Conservation (phyloP, 306 rosid genomes). For the Cicer judaicum region DNA sequence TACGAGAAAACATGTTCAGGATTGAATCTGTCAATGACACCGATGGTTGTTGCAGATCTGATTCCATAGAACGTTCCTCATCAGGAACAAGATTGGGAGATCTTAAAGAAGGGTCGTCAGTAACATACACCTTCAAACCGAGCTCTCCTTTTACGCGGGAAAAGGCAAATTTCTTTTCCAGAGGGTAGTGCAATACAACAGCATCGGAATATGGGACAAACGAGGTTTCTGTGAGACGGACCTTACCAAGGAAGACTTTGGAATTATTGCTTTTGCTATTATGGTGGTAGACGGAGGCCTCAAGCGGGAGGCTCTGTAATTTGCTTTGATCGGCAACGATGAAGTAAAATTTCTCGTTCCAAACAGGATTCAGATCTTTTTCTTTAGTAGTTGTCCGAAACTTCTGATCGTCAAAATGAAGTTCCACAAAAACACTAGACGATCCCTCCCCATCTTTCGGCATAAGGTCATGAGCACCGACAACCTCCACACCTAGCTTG, state of each 20-base stretch:
- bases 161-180: constrained; percentile 64
- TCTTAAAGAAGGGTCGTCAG: constrained; percentile 76
- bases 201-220: constrained; percentile 90
- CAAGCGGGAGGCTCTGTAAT: constrained; percentile 63
- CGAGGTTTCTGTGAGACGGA: constrained; percentile 78
- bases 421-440: constrained; percentile 70
- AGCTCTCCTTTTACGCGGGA: constrained; percentile 87
- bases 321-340: constrained; percentile 66
- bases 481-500: constrained; percentile 88
- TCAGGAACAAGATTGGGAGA: constrained; percentile 69
- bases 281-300: constrained; percentile 60
- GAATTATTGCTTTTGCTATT: constrained; percentile 48
- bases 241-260: constrained; percentile 74
- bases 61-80: constrained; percentile 50
- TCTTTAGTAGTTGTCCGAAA: constrained; percentile 73
- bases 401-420: constrained; percentile 76
- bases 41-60: constrained; percentile 51
- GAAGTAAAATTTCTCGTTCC: constrained; percentile 90
- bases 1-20: constrained; percentile 58
- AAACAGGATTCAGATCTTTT: constrained; percentile 80
- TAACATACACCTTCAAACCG: constrained; percentile 89
- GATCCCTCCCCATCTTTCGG: constrained; percentile 90
- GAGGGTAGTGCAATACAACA: constrained; percentile 81
- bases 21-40: constrained; percentile 48
- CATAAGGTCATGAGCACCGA: constrained; percentile 81